Evolutionary conservation across 2,329 filamentous ascomycete species (phyloP), one percentile per base, ranked within the genome.

Genomic region (Grosmannia serpens): DNA sequence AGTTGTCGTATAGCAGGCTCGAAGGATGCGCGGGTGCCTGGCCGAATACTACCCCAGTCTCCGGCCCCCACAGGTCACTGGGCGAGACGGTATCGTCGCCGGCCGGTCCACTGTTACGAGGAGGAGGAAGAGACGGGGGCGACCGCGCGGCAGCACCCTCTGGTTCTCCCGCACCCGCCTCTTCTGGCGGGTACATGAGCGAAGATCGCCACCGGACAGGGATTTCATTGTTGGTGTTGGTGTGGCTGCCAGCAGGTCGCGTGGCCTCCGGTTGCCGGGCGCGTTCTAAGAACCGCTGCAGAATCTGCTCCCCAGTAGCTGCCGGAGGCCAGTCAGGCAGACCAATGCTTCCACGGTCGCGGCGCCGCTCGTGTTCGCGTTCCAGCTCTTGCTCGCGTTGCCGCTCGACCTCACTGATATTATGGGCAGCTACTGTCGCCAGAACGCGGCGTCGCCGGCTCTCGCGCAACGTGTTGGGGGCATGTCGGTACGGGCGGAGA

Each of bases 361-460:
- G 26, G n/a, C 17, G 46, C 4, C 31, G 31, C 8, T 41, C 22
- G 15, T 26, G 47, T 3, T 47, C 56, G 15, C 20, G 35, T 7
- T 31, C 56, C 26, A 10, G 33, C 1, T 52, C 33, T 8, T 35
- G 35, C 20, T 53, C 35, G 15, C 47, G 55, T 9, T 53, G 44
- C 6, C 53, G 53, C 17, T 27, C 33, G 7, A 49, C n/a, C 26
- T 59, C 31, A 26, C 17, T 29, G 2, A 56, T 15, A 4, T 52
- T n/a, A 3, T 52, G 35, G 2, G 47, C 38, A 1, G 56, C 55
- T 1, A 59, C 49, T 1, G 60, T 59, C 0, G 62, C 51, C 9
- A 64, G 20, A 33, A 63, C 58, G 27, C 62, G 61, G 27, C 64
- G 63, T 7, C 64, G 63, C 31, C 63, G 63, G 47, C 49, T 60